Evolutionary conservation across 106 monocot species (phyloP), one percentile per base, ranked within the genome.

Genomic region (Cymbidium sinense): DNA sequence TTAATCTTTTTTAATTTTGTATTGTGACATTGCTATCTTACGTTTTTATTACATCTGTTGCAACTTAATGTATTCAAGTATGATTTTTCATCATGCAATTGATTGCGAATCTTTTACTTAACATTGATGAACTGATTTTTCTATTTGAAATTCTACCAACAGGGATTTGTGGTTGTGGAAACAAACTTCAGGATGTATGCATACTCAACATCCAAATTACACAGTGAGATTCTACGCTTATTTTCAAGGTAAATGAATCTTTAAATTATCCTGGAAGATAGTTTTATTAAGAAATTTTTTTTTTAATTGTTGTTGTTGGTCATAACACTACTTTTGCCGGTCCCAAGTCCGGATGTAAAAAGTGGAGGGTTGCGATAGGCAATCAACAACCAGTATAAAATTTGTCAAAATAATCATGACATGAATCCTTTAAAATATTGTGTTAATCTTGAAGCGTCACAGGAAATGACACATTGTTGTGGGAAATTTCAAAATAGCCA

Each of bases 91-190:
- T 30, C 31, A 28, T 67, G 3, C 3, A 33, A 67, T 11, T 67
- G 67, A 31, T 30, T 67, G 67, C 15, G 15, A 3, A 58, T 58
- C n/a, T 12, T 67, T 67, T 18, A 12, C 37, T 5, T 71, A 39
- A 20, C 21, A 34, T 13, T 71, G 37, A 1, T 71, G 21, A 11
- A 39, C 19, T 37, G 8, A 8, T 21, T 76, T 27, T 5, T 62
- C 20, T 77, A 10, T 77, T 27, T 77, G 23, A 34, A 62, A 55
- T 39, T 77, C 21, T 77, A 27, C 77, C 78, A 37, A 35, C 84
- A 99, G 99, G 99, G 99, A 82, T 93, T 79, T 99, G 93, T 99
- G 25, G 93, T 99, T n/a, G 90, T 99, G 21, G 99, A 99, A 81
- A 99, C 99, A 75, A 99, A 99, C 81, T 99, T 99, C 77, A 81